These are phyloP conservation scores for Ruellia speciosa DNA, from an alignment of 305 asterid species.

Conservation along the genomic window DNA sequence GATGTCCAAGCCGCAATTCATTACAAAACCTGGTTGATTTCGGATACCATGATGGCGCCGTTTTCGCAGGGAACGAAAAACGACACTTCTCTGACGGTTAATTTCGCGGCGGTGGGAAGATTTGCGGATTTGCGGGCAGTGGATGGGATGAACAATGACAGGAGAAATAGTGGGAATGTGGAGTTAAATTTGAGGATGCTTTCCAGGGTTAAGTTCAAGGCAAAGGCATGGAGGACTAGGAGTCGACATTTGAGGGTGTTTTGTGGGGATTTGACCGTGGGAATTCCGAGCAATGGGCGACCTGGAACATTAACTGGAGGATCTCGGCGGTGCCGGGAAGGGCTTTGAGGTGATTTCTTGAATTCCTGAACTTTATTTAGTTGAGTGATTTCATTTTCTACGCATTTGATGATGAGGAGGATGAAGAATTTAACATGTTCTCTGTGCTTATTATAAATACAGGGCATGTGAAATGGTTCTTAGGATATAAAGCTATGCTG, in stretches of 20 bases:
- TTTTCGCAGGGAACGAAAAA: slow-evolving; percentile 47
- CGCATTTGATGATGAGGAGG: not conserved
- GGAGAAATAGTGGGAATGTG: slow-evolving; percentile 33
- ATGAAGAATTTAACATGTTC: too few species aligned
- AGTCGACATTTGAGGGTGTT: slow-evolving; percentile 55
- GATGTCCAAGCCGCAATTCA: slow-evolving; percentile 35
- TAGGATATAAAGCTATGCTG: too few species aligned
- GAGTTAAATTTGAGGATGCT: slow-evolving; percentile 51
- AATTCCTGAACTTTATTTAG: not conserved
- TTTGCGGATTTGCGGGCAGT: slow-evolving; percentile 36
- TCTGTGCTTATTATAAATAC: too few species aligned
- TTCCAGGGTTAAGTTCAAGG: slow-evolving; percentile 49
- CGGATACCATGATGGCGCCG: slow-evolving; percentile 55
- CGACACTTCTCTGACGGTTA: slow-evolving; percentile 43
- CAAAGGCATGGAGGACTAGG: slow-evolving; percentile 71
- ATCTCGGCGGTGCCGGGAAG: slow-evolving; percentile 51
- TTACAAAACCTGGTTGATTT: slow-evolving; percentile 26
- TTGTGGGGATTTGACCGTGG: slow-evolving; percentile 55
- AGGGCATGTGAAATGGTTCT: too few species aligned
- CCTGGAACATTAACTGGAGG: slow-evolving; percentile 49
- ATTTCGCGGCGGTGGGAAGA: slow-evolving; percentile 47
- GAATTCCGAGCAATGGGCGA: slow-evolving; percentile 31
- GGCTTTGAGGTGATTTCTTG: slow-evolving; percentile 42
- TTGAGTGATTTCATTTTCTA: not conserved
- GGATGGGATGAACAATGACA: slow-evolving; percentile 43